Evolutionary conservation across 2,329 filamentous ascomycete genomes (phyloP), one percentile per base, ranked within the genome.

Genomic region (Xylariomycetidae sp.): DNA sequence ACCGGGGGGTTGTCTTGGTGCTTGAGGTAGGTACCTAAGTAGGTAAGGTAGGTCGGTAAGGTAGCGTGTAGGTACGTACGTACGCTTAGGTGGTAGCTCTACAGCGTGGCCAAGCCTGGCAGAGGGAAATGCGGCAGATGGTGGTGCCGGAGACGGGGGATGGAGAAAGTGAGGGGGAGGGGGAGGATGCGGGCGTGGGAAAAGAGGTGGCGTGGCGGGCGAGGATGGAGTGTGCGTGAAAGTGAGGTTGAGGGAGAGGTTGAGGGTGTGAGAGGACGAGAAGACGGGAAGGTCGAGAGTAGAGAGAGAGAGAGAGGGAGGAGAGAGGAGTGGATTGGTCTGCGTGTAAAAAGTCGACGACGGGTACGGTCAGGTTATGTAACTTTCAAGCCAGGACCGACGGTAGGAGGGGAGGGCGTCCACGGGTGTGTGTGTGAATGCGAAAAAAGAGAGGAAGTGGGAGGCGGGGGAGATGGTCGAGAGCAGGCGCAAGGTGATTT

Each of bases 291-390:
- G 35, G 35, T 37, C 32, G 37, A 40, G 17, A 32, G 32, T 34
- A 42, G 37, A 34, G 38, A 38, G 40, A 40, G 39, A 35, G 39
- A 40, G 37, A 33, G 29, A n/a, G 19, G 35, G 33, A 30, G 28
- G 25, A 32, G 34, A 24, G 30, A 22, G 35, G 38, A 27, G 37
- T 26, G 24, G 34, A 28, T 29, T 33, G 28, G 26, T 6, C 12
- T 30, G 10, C n/a, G n/a, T n/a, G n/a, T n/a, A n/a, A n/a, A n/a
- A n/a, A n/a, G n/a, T n/a, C n/a, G n/a, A n/a, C n/a, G n/a, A n/a
- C n/a, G n/a, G n/a, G n/a, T n/a, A n/a, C n/a, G n/a, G n/a, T n/a
- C n/a, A 19, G 28, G 28, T 30, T 20, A 15, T 29, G 26, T 29
- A 15, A 16, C n/a, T n/a, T n/a, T n/a, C n/a, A n/a, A n/a, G n/a